Evolutionary conservation across 169 alveolate genomes (phyloP).

Genomic region (Plasmodium vivax): DNA sequence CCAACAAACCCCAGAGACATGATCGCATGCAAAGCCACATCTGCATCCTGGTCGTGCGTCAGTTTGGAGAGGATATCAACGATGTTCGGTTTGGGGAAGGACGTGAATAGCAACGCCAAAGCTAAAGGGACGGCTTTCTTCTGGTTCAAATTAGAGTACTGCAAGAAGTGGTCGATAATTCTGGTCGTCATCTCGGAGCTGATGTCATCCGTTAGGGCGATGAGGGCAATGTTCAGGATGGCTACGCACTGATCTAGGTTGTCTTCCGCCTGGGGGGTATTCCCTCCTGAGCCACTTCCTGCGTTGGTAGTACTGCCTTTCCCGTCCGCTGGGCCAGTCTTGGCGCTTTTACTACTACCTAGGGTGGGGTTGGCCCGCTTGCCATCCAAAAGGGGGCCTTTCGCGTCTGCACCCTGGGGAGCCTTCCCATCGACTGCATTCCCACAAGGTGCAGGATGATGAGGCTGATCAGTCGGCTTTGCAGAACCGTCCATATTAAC

Average conservation of each 20-base stretch:
- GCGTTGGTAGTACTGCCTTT: background rate
- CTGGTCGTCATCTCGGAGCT: slow-evolving; percentile 94
- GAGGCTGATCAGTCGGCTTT: slow-evolving; percentile 63
- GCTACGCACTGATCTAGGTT: slow-evolving; percentile 88
- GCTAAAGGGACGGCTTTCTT: slow-evolving; percentile 99
- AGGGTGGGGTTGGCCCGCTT: background rate
- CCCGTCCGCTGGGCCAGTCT: background rate
- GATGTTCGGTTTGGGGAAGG: slow-evolving; percentile 95
- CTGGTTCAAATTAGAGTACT: slow-evolving; percentile 82
- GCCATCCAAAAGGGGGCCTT: background rate
- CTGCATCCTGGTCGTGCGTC: slow-evolving; percentile 97
- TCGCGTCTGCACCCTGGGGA: background rate
- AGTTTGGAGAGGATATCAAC: slow-evolving; percentile 92
- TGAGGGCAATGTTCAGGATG: slow-evolving; percentile 94
- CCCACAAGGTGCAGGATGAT: slow-evolving; percentile 26
- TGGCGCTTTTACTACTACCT: background rate
- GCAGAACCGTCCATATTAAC: slow-evolving; percentile 22
- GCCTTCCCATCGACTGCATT: background rate
- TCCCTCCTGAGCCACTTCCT: slow-evolving; percentile 41
- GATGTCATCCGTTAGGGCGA: slow-evolving; percentile 96
- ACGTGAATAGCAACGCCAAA: slow-evolving; percentile 94
- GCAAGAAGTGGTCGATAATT: slow-evolving; percentile 82
- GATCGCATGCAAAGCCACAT: slow-evolving; percentile 95
- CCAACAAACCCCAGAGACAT: slow-evolving; percentile 97
- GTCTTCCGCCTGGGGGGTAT: slow-evolving; percentile 55